Evolutionary conservation across 2,329 filamentous ascomycete genomes (phyloP).

Genomic region (Penicillium sp.): DNA sequence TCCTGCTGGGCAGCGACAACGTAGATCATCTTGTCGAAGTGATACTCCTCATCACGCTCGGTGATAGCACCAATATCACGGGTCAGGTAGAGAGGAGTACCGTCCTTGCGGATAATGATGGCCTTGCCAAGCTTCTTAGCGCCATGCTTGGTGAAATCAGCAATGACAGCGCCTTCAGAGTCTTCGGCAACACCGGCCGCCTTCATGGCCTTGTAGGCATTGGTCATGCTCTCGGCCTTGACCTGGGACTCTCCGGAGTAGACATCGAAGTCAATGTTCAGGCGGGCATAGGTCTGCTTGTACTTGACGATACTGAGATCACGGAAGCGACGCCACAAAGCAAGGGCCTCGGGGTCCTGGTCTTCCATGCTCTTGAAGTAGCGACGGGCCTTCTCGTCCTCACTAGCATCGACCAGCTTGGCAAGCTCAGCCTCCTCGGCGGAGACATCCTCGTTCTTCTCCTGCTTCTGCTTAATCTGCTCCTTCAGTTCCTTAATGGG

Average conservation of each 20-base stretch:
- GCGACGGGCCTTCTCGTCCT: slow-evolving; percentile 64
- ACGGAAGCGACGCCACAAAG: slow-evolving; percentile 67
- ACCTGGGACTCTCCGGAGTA: slow-evolving; percentile 73
- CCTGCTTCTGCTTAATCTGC: slow-evolving; percentile 52
- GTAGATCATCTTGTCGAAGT: slow-evolving; percentile 72
- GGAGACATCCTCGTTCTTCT: slow-evolving; percentile 53
- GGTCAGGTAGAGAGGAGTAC: slow-evolving; percentile 70
- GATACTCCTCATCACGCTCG: slow-evolving; percentile 64
- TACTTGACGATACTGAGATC: slow-evolving; percentile 68
- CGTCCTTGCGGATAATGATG: slow-evolving; percentile 68
- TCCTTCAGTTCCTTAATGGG: slow-evolving; percentile 60
- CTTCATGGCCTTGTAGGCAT: slow-evolving; percentile 62
- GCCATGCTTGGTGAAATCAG: slow-evolving; percentile 71
- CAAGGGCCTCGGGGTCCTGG: slow-evolving; percentile 61
- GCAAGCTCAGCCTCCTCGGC: slow-evolving; percentile 55
- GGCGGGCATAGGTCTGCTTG: slow-evolving; percentile 64
- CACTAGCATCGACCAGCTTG: slow-evolving; percentile 55
- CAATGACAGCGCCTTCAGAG: slow-evolving; percentile 68
- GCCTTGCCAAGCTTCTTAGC: slow-evolving; percentile 70
- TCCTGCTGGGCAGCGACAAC: slow-evolving; percentile 69
- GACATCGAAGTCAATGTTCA: slow-evolving; percentile 68
- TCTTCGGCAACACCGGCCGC: slow-evolving; percentile 66
- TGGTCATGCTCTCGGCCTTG: slow-evolving; percentile 64
- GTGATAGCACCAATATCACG: slow-evolving; percentile 70
- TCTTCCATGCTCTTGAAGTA: slow-evolving; percentile 73